These are phyloP conservation scores for Prosopis cineraria DNA, from an alignment of 306 rosid genomes.

Conservation along the genomic window DNA sequence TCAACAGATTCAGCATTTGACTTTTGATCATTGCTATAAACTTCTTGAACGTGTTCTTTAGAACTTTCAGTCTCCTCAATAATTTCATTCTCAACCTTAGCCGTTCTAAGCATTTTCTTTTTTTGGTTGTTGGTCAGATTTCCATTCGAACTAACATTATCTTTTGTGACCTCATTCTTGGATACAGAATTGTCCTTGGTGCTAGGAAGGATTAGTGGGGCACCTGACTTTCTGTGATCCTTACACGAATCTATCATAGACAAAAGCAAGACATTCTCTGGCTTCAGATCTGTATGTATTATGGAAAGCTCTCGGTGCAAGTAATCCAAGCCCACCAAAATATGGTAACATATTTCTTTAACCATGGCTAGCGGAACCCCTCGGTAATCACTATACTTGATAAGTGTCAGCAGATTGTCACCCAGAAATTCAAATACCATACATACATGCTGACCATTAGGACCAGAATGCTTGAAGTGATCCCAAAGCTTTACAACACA, in stretches of 20 bases:
- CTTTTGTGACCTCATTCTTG: conserved; percentile 53
- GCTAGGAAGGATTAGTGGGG: conserved; percentile 63
- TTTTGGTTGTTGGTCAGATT: conserved; percentile 75
- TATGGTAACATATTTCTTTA: conserved; percentile 85
- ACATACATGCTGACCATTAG: conserved; percentile 93
- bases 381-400: conserved; percentile 83
- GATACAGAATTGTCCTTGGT: conserved; percentile 54
- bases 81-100: conserved; percentile 70
- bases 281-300: conserved; percentile 97
- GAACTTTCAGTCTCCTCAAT: conserved; percentile 58
- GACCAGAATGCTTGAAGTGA: conserved; percentile 96
- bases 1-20: conserved; percentile 45
- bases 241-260: conserved; percentile 83
- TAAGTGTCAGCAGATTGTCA: conserved; percentile 89
- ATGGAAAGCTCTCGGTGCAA: conserved; percentile 90
- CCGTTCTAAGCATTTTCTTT: conserved; percentile 79
- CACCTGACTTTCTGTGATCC: conserved; percentile 78
- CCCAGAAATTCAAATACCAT: conserved; percentile 98
- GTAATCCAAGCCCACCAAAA: conserved; percentile 90
- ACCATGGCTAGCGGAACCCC: conserved; percentile 83
- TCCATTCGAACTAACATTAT: conserved; percentile 55
- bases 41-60: conserved; percentile 45
- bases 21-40: conserved; percentile 53
- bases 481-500: conserved; percentile 96
- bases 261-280: conserved; percentile 85